phyloP scores from a whole-genome alignment of 2,329 filamentous ascomycete genomes.

The Albophoma yamanashiensis region DNA sequence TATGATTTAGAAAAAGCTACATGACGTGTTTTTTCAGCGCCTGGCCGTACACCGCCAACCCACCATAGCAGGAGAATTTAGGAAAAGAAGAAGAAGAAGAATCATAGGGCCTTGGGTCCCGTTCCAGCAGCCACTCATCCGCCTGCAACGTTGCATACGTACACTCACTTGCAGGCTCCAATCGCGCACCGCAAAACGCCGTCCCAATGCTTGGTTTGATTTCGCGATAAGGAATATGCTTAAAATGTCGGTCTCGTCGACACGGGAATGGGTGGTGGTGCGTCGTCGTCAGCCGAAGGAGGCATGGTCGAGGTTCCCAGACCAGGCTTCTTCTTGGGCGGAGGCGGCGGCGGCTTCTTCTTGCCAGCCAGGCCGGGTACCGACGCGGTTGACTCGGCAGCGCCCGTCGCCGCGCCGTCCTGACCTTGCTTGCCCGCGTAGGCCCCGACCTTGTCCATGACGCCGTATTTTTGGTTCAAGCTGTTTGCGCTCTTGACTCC shows the following conservation, averaged over 20 bases:
- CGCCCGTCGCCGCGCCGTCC: conserved; percentile 2
- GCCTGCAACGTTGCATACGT: neutral
- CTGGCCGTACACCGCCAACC: conserved; percentile 6
- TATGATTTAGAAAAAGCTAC: conserved; percentile 4
- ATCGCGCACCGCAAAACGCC: neutral
- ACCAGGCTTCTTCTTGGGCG: conserved; percentile 41
- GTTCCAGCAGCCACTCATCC: neutral
- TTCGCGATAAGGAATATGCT: neutral
- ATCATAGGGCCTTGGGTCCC: neutral
- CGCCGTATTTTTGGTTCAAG: conserved; percentile 51
- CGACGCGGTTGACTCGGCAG: neutral
- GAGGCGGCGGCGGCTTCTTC: conserved; percentile 43
- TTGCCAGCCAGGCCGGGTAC: conserved; percentile 22
- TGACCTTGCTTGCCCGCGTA: conserved; percentile 10
- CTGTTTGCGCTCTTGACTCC: conserved; percentile 46
- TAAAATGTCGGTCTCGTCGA: conserved; percentile 38
- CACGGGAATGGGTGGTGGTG: conserved; percentile 42
- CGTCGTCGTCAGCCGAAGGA: conserved; percentile 15
- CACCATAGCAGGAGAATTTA: conserved; percentile 4
- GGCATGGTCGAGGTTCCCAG: conserved; percentile 14
- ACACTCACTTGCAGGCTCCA: neutral
- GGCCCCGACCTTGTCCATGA: conserved; percentile 27
- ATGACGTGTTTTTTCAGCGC: conserved; percentile 1
- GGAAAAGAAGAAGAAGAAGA: conserved; percentile 4
- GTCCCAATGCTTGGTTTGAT: neutral